Evolutionary conservation across 2,329 filamentous ascomycete genomes (phyloP).

Genomic region (Pseudogymnoascus sp.): DNA sequence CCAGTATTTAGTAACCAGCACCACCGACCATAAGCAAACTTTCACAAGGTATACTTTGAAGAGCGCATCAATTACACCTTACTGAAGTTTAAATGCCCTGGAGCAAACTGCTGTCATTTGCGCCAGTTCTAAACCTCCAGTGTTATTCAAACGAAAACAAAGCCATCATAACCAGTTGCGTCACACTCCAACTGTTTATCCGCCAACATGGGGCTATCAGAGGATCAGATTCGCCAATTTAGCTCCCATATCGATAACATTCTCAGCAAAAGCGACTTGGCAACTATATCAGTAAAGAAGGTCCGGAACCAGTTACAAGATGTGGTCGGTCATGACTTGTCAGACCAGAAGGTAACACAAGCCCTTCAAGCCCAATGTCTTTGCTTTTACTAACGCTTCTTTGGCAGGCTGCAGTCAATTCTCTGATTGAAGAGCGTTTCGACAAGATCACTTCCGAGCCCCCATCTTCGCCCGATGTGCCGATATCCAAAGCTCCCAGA

Average conservation of each 20-base stretch:
- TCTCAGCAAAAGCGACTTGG: conserved; percentile 27
- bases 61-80: background rate
- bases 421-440: conserved; percentile 47
- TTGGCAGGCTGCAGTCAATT: conserved; percentile 40
- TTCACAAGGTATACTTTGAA: background rate
- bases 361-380: background rate
- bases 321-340: conserved; percentile 27
- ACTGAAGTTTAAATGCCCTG: background rate
- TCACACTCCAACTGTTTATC: background rate
- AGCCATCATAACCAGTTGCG: background rate
- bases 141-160: background rate
- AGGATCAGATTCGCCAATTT: conserved; percentile 25
- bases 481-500: conserved; percentile 9
- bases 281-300: conserved; percentile 31
- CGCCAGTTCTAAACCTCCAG: background rate
- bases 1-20: background rate
- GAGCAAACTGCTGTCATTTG: background rate
- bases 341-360: conserved; percentile 28
- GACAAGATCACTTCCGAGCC: conserved; percentile 34
- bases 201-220: conserved; percentile 11
- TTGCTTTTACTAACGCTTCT: background rate
- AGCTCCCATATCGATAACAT: conserved; percentile 32
- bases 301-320: conserved; percentile 29
- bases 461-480: background rate
- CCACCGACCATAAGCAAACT: conserved; percentile 1